Evolutionary conservation across 2,329 filamentous ascomycete species (phyloP).

Genomic region (Achaetomium macrosporum): DNA sequence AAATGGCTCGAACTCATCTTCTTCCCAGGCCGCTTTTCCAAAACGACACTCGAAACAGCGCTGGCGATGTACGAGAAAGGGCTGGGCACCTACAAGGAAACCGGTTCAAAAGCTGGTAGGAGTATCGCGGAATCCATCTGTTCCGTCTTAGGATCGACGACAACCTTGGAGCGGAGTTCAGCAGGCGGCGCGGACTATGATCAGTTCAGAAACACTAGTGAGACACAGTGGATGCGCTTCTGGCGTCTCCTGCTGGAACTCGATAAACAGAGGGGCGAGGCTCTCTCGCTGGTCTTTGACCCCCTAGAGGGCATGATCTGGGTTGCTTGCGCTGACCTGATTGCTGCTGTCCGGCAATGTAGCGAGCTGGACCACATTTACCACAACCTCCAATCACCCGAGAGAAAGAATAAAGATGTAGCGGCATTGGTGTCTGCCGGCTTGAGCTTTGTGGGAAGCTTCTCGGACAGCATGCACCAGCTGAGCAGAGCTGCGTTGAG

Average conservation of each 20-base stretch:
- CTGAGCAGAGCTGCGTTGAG: slow-evolving; percentile 62
- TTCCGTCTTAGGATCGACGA: slow-evolving; percentile 62
- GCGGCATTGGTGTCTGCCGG: slow-evolving; percentile 64
- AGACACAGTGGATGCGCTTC: slow-evolving; percentile 84
- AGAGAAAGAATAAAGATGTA: slow-evolving; percentile 47
- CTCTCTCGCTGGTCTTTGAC: slow-evolving; percentile 72
- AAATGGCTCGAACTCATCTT: slow-evolving; percentile 84
- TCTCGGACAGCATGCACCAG: slow-evolving; percentile 64
- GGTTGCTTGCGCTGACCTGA: slow-evolving; percentile 76
- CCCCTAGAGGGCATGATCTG: slow-evolving; percentile 65
- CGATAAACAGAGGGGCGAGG: slow-evolving; percentile 78
- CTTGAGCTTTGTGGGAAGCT: slow-evolving; percentile 61
- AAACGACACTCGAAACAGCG: slow-evolving; percentile 74
- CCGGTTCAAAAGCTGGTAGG: slow-evolving; percentile 40
- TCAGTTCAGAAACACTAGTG: slow-evolving; percentile 65
- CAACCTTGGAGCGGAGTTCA: slow-evolving; percentile 55
- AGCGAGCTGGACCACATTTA: slow-evolving; percentile 69
- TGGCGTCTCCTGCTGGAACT: slow-evolving; percentile 81
- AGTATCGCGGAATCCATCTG: slow-evolving; percentile 72
- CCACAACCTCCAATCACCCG: slow-evolving; percentile 56
- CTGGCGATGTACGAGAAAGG: slow-evolving; percentile 74
- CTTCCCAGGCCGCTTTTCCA: slow-evolving; percentile 74
- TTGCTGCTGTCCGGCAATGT: slow-evolving; percentile 74
- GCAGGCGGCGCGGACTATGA: slow-evolving; percentile 68
- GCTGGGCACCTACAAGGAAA: slow-evolving; percentile 38